Evolutionary conservation across 305 asterid species (phyloP).

Genomic region (Solanum hybrid): DNA sequence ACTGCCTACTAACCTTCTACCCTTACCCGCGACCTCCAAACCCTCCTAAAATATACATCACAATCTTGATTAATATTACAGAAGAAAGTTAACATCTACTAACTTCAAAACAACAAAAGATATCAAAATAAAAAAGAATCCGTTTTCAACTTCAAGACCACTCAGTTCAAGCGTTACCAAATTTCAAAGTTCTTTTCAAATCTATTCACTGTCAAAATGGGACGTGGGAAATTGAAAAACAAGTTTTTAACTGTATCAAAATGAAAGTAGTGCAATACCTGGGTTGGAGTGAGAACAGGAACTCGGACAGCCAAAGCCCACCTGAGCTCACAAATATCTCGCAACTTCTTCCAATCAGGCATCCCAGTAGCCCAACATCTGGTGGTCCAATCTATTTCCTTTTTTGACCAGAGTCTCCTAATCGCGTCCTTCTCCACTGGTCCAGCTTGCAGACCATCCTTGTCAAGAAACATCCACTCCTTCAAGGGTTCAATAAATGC

Average conservation of each 20-base stretch:
- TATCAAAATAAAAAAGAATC: neutral
- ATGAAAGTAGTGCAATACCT: slow-evolving; percentile 35
- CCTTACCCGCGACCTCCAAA: neutral
- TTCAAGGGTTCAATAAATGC: slow-evolving; percentile 96
- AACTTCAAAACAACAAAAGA: neutral
- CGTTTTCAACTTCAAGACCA: neutral
- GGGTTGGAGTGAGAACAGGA: slow-evolving; percentile 86
- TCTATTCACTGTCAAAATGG: neutral
- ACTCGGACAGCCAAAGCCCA: slow-evolving; percentile 94
- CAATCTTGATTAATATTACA: neutral
- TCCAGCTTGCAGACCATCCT: slow-evolving; percentile 71
- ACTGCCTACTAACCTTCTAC: neutral
- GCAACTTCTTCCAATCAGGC: slow-evolving; percentile 94
- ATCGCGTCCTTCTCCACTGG: slow-evolving; percentile 97
- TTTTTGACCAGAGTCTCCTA: slow-evolving; percentile 89
- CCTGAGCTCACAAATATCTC: slow-evolving; percentile 96
- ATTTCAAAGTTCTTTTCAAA: neutral
- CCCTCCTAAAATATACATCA: neutral
- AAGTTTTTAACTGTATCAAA: neutral
- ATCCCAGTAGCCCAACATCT: slow-evolving; percentile 96
- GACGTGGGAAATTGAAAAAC: neutral
- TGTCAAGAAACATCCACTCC: slow-evolving; percentile 86
- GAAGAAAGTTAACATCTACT: neutral
- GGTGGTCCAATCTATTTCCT: slow-evolving; percentile 89
- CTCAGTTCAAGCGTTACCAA: neutral